phyloP scores from a whole-genome alignment of 345 rosid genomes.

The Acer yangbiense region DNA sequence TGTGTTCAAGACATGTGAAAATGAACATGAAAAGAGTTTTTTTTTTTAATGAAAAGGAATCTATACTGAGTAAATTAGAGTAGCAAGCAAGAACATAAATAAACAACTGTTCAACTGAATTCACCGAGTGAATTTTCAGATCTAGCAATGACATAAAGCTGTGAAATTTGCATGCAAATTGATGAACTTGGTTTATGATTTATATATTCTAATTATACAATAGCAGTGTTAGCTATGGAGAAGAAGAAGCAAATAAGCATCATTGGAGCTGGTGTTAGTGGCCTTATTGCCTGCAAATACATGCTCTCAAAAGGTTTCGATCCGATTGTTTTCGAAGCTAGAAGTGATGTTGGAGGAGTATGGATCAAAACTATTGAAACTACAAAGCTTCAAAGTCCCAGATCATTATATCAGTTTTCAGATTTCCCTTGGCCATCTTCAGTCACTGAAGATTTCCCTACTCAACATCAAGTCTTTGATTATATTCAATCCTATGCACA shows the following conservation, averaged over 20 bases:
- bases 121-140: no score
- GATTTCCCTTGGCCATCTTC: constrained; percentile 51
- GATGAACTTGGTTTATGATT: no score
- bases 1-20: no score
- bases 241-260: constrained; percentile 27
- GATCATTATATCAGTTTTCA: constrained; percentile 30
- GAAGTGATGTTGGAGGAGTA: constrained; percentile 30
- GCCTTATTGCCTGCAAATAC: constrained; percentile 39
- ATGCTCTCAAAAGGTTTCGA: constrained; percentile 30
- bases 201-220: neutral
- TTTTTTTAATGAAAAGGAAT: no score
- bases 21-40: no score
- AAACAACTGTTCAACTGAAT: no score
- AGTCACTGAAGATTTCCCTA: constrained; percentile 29
- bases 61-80: no score
- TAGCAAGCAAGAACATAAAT: no score
- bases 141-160: no score
- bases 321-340: constrained; percentile 34
- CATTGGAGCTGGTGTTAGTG: constrained; percentile 38
- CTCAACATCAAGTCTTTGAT: constrained; percentile 28
- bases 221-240: constrained; percentile 8
- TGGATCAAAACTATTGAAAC: constrained; percentile 32
- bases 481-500: constrained; percentile 37
- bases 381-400: constrained; percentile 37
- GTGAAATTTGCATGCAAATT: no score